Base-by-base conservation (phyloP, 257 asterid genomes). In the Knoxia roxburghii region DNA sequence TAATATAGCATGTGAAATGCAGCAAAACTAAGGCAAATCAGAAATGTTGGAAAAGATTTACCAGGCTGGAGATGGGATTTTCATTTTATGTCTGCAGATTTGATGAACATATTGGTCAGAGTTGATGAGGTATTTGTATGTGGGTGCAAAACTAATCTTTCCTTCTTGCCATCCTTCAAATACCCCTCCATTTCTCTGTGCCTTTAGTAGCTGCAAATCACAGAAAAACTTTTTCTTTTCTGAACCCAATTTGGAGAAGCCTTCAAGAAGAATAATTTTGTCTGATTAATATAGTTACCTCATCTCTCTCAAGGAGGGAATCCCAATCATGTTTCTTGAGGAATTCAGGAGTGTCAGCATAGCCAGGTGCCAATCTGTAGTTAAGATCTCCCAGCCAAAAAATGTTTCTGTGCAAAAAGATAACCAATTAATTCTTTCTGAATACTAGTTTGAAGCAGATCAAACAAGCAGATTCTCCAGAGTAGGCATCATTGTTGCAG, bases 121-220 rank as follows among this genome's bases (percentile, higher is more conserved):
- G 23, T 56, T 56, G 62, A 56, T 56, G 62, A 56, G 41, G 41
- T 56, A 56, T 20, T 56, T 56, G 62, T 56, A 56, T 56, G 62
- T 56, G 10, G 62, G 62, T 29, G 62, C 62, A 56, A 56, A 56
- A 17, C 41, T n/a, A 3, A 56, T 56, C 41, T 56, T 30, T 30
- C 62, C 62, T 41, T 56, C 62, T 18, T 56, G 10, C 62, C 62
- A 56, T 56, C 62, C 62, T 29, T 56, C 62, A 56, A 56, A 56
- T 23, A 29, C 62, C n/a, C 62, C 62, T 29, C 62, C 62, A 29
- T 2, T 56, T 30, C 41, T 56, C 62, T 27, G 33, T 17, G 29
- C 62, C 40, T 13, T 23, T 30, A 33, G 30, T 5, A 56, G 62
- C 62, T 56, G 62, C 10, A 17, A 56, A 55, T 26, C 20, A 14